These are phyloP conservation scores for Ochetophila trinervis DNA, from an alignment of 306 rosid genomes.

Conservation along the genomic window DNA sequence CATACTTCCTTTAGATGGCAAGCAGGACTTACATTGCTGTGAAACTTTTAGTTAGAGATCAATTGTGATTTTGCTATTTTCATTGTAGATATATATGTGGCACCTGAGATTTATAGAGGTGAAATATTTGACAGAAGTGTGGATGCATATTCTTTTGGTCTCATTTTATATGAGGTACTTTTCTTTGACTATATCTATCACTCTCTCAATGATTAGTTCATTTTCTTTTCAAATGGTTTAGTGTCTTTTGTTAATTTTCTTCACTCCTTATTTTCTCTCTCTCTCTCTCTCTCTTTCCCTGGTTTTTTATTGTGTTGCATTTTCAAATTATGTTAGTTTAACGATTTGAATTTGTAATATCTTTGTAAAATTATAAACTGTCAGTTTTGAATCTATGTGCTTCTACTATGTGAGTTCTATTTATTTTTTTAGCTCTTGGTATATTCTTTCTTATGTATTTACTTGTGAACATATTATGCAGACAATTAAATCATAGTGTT, in stretches of 20 bases:
- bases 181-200: slow-evolving; percentile 1
- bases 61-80: slow-evolving; percentile 28
- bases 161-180: slow-evolving; percentile 80
- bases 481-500: background rate
- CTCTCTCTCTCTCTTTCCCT: background rate
- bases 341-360: too few species aligned
- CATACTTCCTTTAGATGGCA: background rate
- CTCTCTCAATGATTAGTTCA: slow-evolving; percentile 14
- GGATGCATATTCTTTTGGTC: slow-evolving; percentile 90
- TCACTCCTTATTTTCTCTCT: too few species aligned
- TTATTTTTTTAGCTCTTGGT: slow-evolving; percentile 6
- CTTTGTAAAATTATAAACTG: too few species aligned
- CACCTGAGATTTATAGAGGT: slow-evolving; percentile 84
- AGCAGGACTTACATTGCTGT: too few species aligned
- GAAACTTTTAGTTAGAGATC: background rate
- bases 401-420: background rate
- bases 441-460: background rate
- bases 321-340: background rate
- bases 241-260: too few species aligned
- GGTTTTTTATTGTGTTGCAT: slow-evolving; percentile 22
- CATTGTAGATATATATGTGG: slow-evolving; percentile 69
- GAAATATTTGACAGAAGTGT: slow-evolving; percentile 77
- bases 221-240: background rate
- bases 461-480: background rate
- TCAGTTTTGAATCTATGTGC: too few species aligned